Conservation (phyloP, 768 basidiomycete species). For the Kwoniella botswanensis region DNA sequence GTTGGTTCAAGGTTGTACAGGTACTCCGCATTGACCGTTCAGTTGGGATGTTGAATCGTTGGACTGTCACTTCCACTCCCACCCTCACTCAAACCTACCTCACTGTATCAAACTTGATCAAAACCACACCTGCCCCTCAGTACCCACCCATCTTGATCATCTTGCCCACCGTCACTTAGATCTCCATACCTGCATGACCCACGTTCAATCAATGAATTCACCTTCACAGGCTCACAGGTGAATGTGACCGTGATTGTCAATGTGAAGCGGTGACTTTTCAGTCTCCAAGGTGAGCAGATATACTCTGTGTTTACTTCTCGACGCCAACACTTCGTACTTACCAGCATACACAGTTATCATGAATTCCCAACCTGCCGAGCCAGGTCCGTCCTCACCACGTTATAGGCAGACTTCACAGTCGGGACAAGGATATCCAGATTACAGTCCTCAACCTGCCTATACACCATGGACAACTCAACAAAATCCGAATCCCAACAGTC, state of each 20-base stretch:
- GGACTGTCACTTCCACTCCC: no score
- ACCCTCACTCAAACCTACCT: no score
- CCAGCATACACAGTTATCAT: background rate
- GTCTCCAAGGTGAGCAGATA: background rate
- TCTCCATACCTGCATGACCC: constrained; percentile 11
- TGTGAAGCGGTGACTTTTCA: background rate
- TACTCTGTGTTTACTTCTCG: background rate
- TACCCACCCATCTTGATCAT: background rate
- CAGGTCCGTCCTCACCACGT: constrained; percentile 21
- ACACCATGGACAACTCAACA: constrained; percentile 9
- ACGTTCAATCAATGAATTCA: background rate
- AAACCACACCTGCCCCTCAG: background rate
- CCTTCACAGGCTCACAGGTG: constrained; percentile 1
- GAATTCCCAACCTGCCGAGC: constrained; percentile 11
- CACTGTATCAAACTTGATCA: background rate
- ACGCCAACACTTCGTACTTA: background rate
- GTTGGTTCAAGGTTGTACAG: no score
- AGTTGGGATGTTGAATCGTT: no score
- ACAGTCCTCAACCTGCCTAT: constrained; percentile 13
- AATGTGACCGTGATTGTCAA: background rate
- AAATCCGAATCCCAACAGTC: background rate
- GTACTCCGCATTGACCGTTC: no score
- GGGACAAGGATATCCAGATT: constrained; percentile 15
- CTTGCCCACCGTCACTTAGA: background rate
- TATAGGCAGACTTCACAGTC: constrained; percentile 6